Conservation (phyloP, 202 grass and related monocot species). For the Schoenoplectus triqueter region DNA sequence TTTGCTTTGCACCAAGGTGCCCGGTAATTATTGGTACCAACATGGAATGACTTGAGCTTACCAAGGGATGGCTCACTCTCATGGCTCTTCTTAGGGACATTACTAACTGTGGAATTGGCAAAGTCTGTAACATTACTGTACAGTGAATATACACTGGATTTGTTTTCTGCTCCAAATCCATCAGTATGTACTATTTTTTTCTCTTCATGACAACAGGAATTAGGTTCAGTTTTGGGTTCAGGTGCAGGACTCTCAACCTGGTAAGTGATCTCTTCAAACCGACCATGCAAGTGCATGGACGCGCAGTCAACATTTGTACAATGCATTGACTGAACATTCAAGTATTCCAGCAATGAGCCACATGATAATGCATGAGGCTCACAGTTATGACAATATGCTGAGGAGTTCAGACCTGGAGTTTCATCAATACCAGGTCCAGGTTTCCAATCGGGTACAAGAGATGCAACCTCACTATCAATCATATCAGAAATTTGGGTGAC, state of each 20-base stretch:
- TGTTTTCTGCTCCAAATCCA: background rate
- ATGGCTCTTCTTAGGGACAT: conserved; percentile 17
- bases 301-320: conserved; percentile 51
- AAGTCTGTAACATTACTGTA: conserved; percentile 23
- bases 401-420: conserved; percentile 30
- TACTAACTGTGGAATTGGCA: conserved; percentile 9
- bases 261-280: conserved; percentile 81
- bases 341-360: conserved; percentile 75
- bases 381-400: conserved; percentile 65
- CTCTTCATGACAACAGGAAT: conserved; percentile 22
- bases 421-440: conserved; percentile 89
- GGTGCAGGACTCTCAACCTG: conserved; percentile 41
- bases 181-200: background rate
- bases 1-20: conserved; percentile 44
- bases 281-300: conserved; percentile 53
- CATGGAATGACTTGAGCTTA: conserved; percentile 76
- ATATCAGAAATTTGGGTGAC: conserved; percentile 94
- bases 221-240: background rate
- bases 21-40: conserved; percentile 64
- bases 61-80: background rate
- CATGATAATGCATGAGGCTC: conserved; percentile 71
- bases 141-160: background rate
- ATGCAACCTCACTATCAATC: conserved; percentile 88
- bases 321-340: conserved; percentile 36
- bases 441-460: conserved; percentile 84